Evolutionary conservation across 1,139 yeast species (phyloP), one percentile per base, ranked within the genome.

Genomic region (Pichia sp.): DNA sequence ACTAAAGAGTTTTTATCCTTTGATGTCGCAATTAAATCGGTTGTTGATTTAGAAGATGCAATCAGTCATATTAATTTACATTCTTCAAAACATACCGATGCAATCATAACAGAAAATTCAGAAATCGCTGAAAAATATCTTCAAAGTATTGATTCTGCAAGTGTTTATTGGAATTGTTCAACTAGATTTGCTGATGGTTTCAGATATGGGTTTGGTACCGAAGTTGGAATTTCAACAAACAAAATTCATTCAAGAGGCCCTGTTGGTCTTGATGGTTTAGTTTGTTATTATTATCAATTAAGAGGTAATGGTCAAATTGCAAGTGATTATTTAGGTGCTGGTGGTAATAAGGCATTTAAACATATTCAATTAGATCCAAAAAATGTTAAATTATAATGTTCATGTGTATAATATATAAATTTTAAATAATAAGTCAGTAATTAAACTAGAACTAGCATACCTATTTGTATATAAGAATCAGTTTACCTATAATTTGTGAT

Each of bases 191-290:
- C 99, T 11, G 99, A 95, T 70, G 99, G 99, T 2, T 93, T 89
- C 75, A 80, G 99, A 67, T 95, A 90, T 66, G 99, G 99, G 0
- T 93, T 95, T 67, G 99, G 99, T 50, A 86, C 99, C 10, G 99
- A 95, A 69, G 99, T 95, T 31, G 99, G 99, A 42, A 91, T 95
- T 56, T 86, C 96, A 55, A 95, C 99, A 46, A 90, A 91, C 66
- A 93, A 93, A 68, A 89, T 95, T 59, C 99, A 95, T 67, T 96
- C 99, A 16, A 80, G 99, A 63, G 99, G 99, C 0, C 99, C 99
- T 14, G 98, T 95, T 39, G 99, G 99, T 2, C 77, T 95, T 46
- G 99, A 95, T 66, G 99, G 99, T 1, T 76, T 95, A 60, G 95
- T 90, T 70, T 87, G 95, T 60, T 95, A 95, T 68, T 98, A 95